Percentiles rank a stretch among this genome's conserved stretches.
phyloP scores from a whole-genome alignment of 805 yeast genomes.

The Candida golubevii region DNA sequence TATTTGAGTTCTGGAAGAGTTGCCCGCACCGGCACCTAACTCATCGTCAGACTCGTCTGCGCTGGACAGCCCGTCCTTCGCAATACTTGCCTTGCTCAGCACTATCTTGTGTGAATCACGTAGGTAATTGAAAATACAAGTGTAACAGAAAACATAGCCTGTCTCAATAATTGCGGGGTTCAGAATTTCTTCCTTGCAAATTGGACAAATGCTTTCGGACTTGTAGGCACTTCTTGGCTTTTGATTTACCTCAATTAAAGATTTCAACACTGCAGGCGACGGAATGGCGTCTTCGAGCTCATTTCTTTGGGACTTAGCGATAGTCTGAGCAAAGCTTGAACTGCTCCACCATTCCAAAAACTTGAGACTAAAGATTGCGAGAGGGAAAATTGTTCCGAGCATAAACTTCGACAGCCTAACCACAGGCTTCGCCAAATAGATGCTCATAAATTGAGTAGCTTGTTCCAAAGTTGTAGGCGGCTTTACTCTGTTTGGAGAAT shows the following conservation, averaged over 20 bases:
- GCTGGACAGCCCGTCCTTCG: constrained; percentile 14
- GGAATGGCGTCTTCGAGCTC: constrained; percentile 47
- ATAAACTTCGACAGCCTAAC: constrained; percentile 29
- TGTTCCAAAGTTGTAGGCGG: constrained; percentile 42
- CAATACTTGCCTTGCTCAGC: constrained; percentile 5
- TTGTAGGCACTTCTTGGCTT: constrained; percentile 22
- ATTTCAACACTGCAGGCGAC: constrained; percentile 35
- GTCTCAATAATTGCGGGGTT: constrained; percentile 90
- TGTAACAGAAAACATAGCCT: constrained; percentile 85
- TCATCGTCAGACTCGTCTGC: constrained; percentile 17
- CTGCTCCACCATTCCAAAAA: constrained; percentile 93
- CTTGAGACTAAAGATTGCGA: constrained; percentile 75
- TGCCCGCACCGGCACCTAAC: constrained; percentile 3
- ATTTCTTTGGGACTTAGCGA: constrained; percentile 46
- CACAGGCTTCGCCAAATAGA: constrained; percentile 22
- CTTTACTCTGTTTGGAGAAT: constrained; percentile 25
- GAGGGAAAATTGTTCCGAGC: constrained; percentile 62
- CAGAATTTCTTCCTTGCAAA: constrained; percentile 59
- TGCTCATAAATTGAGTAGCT: constrained; percentile 21
- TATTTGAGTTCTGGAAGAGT: background rate
- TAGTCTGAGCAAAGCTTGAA: constrained; percentile 61
- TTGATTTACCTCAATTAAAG: constrained; percentile 12
- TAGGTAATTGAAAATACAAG: constrained; percentile 70
- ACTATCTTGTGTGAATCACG: constrained; percentile 41
- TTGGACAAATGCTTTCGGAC: constrained; percentile 50